Base-by-base conservation (phyloP, 2,329 filamentous ascomycete species). In the Aspergillus caelatus region DNA sequence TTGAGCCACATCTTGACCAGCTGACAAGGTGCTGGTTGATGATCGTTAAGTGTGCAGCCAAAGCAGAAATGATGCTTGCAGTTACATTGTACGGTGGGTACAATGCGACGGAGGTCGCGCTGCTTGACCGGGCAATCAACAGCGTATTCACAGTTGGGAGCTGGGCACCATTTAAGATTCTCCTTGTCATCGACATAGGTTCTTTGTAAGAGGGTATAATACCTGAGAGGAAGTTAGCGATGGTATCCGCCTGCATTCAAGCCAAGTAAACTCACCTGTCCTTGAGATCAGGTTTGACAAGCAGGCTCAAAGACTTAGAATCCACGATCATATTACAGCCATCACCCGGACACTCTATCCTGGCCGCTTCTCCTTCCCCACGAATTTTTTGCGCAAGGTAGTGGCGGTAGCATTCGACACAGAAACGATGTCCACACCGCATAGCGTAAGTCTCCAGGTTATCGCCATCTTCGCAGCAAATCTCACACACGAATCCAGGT, bases 151-250 rank as follows among this genome's bases (percentile, higher is more conserved):
- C 95, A 99, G 77, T 99, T 94, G n/a, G 95, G 95, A 1, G 94
- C 94, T 0, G 95, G 95, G 77, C 95, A 99, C 95, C 95, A 99
- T 77, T 96, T 97, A 64, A 98, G 87, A 61, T 90, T 91, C 62
- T 97, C 94, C 79, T 93, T 97, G 78, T 99, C 94, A 78, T 99
- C 95, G 64, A 99, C 95, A 73, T 97, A 99, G 8, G 94, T 97
- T 70, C 95, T 86, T 73, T 92, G 97, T 39, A 99, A 88, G 19
- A 99, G 85, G 70, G 91, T 89, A 68, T 91, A 88, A 74, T 99
- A 99, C 68, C 93, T 88, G 10, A 19, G 19, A 30, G 14, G 16
- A 67, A 43, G 12, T 46, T n/a, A 52, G 46, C 16, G 19, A 32
- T n/a, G 8, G 19, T n/a, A 14, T 12, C 26, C 26, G 32, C 26